phyloP scores from a whole-genome alignment of 2,329 filamentous ascomycete species.

The Hypoxylon sp. region DNA sequence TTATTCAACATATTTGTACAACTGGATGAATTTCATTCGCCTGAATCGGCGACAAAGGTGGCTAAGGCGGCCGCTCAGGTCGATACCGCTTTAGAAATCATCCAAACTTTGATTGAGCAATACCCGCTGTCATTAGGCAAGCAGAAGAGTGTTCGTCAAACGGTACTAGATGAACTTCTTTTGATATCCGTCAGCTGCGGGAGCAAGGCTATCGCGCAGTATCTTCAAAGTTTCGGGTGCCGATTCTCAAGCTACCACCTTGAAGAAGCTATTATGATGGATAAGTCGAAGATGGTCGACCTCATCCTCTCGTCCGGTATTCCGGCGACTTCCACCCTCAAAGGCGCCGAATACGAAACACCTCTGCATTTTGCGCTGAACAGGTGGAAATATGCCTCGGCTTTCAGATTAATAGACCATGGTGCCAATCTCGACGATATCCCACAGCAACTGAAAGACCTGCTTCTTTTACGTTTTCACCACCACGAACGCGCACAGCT shows the following conservation, averaged over 20 bases:
- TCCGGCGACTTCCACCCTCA: neutral
- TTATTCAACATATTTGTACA: neutral
- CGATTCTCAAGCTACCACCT: neutral
- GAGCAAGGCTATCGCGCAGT: neutral
- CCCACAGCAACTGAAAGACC: neutral
- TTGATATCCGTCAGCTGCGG: neutral
- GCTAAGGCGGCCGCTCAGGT: neutral
- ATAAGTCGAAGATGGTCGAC: neutral
- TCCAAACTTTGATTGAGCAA: neutral
- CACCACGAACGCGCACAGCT: neutral
- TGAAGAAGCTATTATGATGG: neutral
- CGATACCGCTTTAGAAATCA: constrained; percentile 7
- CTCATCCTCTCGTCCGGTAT: constrained; percentile 2
- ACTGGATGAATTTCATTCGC: neutral
- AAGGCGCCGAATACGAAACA: constrained; percentile 1
- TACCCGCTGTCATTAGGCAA: neutral
- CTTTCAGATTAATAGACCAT: neutral
- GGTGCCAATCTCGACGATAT: neutral
- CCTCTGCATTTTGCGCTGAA: constrained; percentile 1
- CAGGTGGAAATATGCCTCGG: neutral
- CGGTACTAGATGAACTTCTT: neutral
- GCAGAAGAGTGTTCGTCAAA: neutral
- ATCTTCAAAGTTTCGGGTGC: neutral
- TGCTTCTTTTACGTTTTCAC: neutral
- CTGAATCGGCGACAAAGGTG: neutral